phyloP scores from a whole-genome alignment of 139 green algal genomes.

The Dunaliella sp. region DNA sequence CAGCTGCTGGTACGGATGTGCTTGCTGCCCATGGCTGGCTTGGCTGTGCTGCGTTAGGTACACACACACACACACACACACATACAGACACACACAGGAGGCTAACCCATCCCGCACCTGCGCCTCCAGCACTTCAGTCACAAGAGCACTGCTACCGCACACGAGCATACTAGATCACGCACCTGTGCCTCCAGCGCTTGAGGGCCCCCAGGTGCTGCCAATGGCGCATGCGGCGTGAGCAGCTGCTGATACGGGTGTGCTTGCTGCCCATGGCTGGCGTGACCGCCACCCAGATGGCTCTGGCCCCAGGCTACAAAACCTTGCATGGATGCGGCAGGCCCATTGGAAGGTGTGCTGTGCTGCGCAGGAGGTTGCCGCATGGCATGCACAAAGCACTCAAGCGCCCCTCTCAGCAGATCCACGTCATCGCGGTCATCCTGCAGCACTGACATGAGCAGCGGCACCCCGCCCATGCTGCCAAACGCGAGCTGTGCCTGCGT shows the following conservation, averaged over 20 bases:
- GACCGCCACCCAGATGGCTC: no score
- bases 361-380: conserved; percentile 14
- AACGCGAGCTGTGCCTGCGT: conserved; percentile 65
- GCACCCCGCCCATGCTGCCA: conserved; percentile 68
- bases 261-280: no score
- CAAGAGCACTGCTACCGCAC: no score
- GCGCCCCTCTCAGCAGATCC: conserved; percentile 68
- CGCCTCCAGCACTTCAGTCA: no score
- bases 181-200: not conserved
- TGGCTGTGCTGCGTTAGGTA: no score
- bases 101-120: no score
- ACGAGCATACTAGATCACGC: no score
- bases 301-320: not conserved
- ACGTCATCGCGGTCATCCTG: conserved; percentile 75
- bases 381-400: conserved; percentile 76
- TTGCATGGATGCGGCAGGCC: no score
- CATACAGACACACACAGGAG: no score
- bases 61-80: no score
- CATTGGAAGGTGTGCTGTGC: not conserved
- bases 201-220: not conserved
- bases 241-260: not conserved
- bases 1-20: not conserved
- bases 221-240: not conserved
- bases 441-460: conserved; percentile 66
- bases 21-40: no score